Conservation (phyloP, 106 monocot species). For the Vanilla planifolia region DNA sequence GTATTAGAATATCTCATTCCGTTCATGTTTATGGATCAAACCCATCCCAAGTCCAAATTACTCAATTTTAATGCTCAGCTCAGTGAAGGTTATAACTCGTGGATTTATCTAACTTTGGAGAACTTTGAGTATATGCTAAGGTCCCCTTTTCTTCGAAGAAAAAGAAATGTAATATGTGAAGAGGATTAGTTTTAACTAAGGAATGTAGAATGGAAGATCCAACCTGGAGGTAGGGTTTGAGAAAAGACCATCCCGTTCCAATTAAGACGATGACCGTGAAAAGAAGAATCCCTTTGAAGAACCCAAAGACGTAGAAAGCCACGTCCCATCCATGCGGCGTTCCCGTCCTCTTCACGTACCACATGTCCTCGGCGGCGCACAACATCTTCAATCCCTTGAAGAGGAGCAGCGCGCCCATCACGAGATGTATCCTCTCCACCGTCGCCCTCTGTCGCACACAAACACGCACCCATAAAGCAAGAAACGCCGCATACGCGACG, state of each 20-base stretch:
- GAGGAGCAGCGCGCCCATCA: constrained; percentile 43
- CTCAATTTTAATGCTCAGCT: no score
- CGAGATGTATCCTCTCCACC: constrained; percentile 27
- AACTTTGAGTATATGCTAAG: no score
- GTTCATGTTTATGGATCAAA: no score
- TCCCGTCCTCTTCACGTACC: constrained; percentile 30
- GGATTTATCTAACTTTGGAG: no score
- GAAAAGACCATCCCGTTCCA: constrained; percentile 55
- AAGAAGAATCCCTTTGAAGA: constrained; percentile 43
- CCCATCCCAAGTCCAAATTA: no score
- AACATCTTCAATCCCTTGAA: constrained; percentile 51
- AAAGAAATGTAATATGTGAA: no score
- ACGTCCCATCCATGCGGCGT: constrained; percentile 51
- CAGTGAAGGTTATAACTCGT: no score
- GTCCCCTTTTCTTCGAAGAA: no score
- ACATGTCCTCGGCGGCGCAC: constrained; percentile 47
- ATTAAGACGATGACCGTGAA: constrained; percentile 58
- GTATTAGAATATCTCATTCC: no score
- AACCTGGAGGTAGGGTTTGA: constrained; percentile 54
- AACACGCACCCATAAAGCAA: constrained; percentile 11
- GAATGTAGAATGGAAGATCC: no score
- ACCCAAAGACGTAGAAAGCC: constrained; percentile 44
- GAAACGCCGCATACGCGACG: constrained; percentile 22
- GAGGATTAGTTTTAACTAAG: no score
- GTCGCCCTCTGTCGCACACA: constrained; percentile 20